Evolutionary conservation across 1,284 basidiomycete species (phyloP), one percentile per base, ranked within the genome.

Genomic region (Malassezia sympodialis): DNA sequence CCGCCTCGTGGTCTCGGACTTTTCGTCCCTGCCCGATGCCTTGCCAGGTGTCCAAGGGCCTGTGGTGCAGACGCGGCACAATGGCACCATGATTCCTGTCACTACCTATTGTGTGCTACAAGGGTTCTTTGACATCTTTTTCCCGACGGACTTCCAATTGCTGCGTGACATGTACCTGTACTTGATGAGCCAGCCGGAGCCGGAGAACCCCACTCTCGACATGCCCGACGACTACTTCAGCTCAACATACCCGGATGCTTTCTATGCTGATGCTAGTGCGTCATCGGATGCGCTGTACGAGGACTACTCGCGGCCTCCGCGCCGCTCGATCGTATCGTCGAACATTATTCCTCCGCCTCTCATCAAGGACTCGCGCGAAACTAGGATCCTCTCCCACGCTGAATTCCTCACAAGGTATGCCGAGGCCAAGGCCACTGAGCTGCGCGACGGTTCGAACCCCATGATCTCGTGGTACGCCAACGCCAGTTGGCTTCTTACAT

Each of bases 101-200:
- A 80, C 84, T 56, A 96, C 88, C 15, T 82, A 96, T 59, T 82
- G 93, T 63, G 94, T 98, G 54, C 84, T 86, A 63, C 94, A 88
- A 71, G 94, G 94, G 11, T 93, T 84, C 77, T 99, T 99, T 76
- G 94, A 99, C 77, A 98, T 98, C 62, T 90, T 99, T 79, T 99
- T 98, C 79, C 94, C 94, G 1, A 98, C 93, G 7, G 79, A 91
- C 72, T 99, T 98, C 65, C 82, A 83, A 49, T 81, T 82, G 19
- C 79, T 98, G 24, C 35, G 48, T 1, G 51, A 60, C 11, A 44
- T 69, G 4, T 75, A 76, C 46, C 26, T 37, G 11, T 28, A 47
- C 14, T 48, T 63, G 3, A 65, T 66, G 58, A 79, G 32, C 27
- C 14, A 43, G 23, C 37, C 43, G n/a, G 31, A 28, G 8, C 39